A percentile compares a stretch with the other conserved stretches of the same genome.
These are phyloP conservation scores for Calycina herbarum DNA, from an alignment of 2,329 filamentous ascomycete genomes.

Conservation along the genomic window DNA sequence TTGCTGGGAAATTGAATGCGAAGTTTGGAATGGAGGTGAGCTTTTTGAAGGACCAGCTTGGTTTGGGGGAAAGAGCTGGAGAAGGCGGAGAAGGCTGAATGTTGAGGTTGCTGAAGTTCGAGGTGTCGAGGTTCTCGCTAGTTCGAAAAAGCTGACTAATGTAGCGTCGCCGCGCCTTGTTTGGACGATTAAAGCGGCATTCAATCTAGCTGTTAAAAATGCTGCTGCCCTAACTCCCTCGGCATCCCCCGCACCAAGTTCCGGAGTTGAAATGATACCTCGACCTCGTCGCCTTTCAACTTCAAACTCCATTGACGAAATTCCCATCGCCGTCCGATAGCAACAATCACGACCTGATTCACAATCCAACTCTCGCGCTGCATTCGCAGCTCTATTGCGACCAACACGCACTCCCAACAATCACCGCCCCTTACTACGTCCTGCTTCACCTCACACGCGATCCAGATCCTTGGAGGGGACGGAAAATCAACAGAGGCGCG, in stretches of 20 bases:
- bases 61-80: neutral
- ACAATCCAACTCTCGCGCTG: neutral
- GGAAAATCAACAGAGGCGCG: constrained; percentile 21
- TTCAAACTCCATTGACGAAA: constrained; percentile 7
- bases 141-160: constrained; percentile 11
- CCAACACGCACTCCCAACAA: neutral
- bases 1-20: neutral
- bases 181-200: neutral
- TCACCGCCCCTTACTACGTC: neutral
- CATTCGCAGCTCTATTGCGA: constrained; percentile 14
- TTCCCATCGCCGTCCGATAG: constrained; percentile 9
- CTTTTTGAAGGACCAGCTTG: constrained; percentile 2
- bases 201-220: too few relatives aligned
- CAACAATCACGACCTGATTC: constrained; percentile 11
- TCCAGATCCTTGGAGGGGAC: constrained; percentile 19
- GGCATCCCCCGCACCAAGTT: constrained; percentile 15
- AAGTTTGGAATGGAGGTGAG: neutral
- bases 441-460: constrained; percentile 11
- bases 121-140: constrained; percentile 5
- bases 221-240: neutral
- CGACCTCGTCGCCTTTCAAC: constrained; percentile 13
- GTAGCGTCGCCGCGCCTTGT: neutral
- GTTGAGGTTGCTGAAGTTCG: constrained; percentile 8
- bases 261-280: constrained; percentile 9
- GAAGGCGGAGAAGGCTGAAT: constrained; percentile 5